These are phyloP conservation scores for Massariosphaeria phaeospora DNA, from an alignment of 495 filamentous ascomycete species.

Conservation along the genomic window DNA sequence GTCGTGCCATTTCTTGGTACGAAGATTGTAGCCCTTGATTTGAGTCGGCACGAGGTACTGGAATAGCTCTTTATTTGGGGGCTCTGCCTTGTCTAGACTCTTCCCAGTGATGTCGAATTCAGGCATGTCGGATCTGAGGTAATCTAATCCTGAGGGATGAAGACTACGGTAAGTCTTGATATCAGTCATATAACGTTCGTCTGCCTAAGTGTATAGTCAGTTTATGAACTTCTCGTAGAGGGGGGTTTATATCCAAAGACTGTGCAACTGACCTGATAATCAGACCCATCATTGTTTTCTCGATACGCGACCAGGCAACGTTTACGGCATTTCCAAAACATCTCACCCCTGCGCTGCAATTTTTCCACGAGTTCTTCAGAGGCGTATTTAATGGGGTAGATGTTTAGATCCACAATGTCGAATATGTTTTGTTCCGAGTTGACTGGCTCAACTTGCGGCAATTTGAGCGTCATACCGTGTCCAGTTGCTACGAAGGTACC, in stretches of 20 bases:
- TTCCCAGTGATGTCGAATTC: background rate
- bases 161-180: background rate
- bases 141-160: background rate
- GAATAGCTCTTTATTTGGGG: slow-evolving; percentile 4
- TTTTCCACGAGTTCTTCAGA: background rate
- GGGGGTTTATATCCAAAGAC: too few species aligned
- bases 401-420: background rate
- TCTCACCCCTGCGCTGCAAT: background rate
- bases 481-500: background rate
- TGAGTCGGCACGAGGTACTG: background rate
- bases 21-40: slow-evolving; percentile 16
- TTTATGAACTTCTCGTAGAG: too few species aligned
- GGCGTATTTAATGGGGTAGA: slow-evolving; percentile 1
- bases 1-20: slow-evolving; percentile 23
- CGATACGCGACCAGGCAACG: slow-evolving; percentile 9
- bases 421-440: background rate
- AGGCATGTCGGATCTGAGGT: background rate
- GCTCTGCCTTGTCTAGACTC: background rate
- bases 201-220: background rate
- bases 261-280: too few species aligned
- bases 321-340: slow-evolving; percentile 9
- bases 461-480: background rate
- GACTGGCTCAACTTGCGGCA: background rate
- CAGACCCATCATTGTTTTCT: background rate
- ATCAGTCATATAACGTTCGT: slow-evolving; percentile 10